Evolutionary conservation across 1,284 basidiomycete species (phyloP), one percentile per base, ranked within the genome.

Genomic region (Sutorius eximius): DNA sequence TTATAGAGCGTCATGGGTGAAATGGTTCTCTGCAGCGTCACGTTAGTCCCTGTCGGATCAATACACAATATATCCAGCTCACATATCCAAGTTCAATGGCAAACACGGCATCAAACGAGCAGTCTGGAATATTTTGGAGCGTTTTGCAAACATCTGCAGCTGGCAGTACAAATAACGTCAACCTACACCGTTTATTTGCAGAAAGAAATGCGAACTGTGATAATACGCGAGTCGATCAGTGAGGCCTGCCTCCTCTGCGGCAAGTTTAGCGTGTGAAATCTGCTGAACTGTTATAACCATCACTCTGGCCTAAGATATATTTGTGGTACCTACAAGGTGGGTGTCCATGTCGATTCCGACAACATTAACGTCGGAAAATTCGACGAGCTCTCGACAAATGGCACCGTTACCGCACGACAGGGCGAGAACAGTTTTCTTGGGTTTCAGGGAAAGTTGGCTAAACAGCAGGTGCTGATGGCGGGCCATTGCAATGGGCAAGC

Each of bases 381-480:
- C 36, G 6, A 57, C 49, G 16, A 59, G 55, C 13, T 61, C 45
- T 29, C 51, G 30, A 37, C 43, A 45, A 33, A 37, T 33, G 22
- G 42, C 32, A 3, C 58, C 59, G n/a, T 49, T 58, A 5, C 59
- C 55, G 20, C 58, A 61, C 12, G 22, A 60, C 33, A 61, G 30
- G 20, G 59, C 59, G 5, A 59, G 47, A 36, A 59, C 58, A 13
- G 32, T 59, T 36, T 49, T 52, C 36, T 38, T 45, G 16, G 59
- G 59, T 20, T 30, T 57, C 11, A 60, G 43, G 34, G 29, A 8
- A 27, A 59, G 54, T 5, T 59, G 58, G 38, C 54, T 52, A 40
- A 59, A 59, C 11, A 59, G 12, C 20, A 45, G 13, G 30, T 58
- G 58, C 34, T 59, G 49, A 38, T 59, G 59, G 40, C 55, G 59